These are phyloP conservation scores for Byssochlamys sp. DNA, from an alignment of 2,329 filamentous ascomycete species.

Conservation along the genomic window DNA sequence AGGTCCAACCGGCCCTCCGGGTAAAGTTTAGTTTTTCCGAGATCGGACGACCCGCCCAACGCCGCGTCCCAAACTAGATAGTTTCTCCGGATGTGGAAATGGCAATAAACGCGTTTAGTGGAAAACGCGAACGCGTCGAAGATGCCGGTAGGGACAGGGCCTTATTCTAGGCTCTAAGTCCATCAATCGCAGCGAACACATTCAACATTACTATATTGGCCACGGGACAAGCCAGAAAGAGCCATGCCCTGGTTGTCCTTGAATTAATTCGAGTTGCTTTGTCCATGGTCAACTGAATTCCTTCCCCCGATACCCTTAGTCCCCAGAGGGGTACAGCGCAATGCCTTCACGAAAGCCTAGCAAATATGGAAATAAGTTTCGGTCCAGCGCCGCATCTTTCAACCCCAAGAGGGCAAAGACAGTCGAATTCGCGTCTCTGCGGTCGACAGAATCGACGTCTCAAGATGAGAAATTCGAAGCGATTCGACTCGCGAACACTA, in stretches of 20 bases:
- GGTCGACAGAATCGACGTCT: slow-evolving; percentile 74
- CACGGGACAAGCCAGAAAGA: background rate
- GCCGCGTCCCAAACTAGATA: slow-evolving; percentile 4
- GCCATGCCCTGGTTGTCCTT: background rate
- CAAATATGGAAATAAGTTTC: slow-evolving; percentile 54
- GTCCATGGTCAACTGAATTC: slow-evolving; percentile 16
- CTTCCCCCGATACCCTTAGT: slow-evolving; percentile 12
- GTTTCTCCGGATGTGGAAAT: slow-evolving; percentile 14
- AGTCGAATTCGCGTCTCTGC: slow-evolving; percentile 64
- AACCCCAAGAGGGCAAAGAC: slow-evolving; percentile 57
- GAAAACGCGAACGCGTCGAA: slow-evolving; percentile 27
- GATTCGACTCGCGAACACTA: slow-evolving; percentile 68
- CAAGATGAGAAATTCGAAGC: slow-evolving; percentile 88
- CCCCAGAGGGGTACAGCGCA: slow-evolving; percentile 17
- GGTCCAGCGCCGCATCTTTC: slow-evolving; percentile 33
- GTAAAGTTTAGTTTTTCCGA: background rate
- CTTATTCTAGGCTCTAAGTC: background rate
- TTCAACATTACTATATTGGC: background rate
- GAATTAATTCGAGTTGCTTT: slow-evolving; percentile 3
- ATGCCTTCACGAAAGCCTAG: slow-evolving; percentile 48
- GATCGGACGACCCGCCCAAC: slow-evolving; percentile 1
- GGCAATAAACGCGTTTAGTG: slow-evolving; percentile 19
- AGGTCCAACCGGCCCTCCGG: slow-evolving; percentile 4
- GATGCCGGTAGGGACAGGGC: background rate
- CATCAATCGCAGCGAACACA: background rate